phyloP scores from a whole-genome alignment of 192 early-diverging fungal species.

The Podila minutissima region DNA sequence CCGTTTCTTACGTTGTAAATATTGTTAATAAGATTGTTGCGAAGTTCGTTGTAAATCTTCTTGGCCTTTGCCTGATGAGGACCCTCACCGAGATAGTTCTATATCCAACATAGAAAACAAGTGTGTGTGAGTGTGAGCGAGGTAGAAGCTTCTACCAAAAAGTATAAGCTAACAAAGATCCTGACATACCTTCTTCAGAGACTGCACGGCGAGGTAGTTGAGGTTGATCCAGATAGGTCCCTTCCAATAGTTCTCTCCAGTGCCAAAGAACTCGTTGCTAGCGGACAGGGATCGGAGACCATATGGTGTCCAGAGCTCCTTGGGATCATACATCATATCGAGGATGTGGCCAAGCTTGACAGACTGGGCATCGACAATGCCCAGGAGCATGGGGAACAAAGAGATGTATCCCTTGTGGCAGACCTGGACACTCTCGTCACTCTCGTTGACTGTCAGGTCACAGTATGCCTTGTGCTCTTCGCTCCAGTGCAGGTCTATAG shows the following conservation, averaged over 20 bases:
- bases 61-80: conserved; percentile 75
- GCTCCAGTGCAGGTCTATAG: conserved; percentile 76
- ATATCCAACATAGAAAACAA: background rate
- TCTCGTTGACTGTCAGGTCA: conserved; percentile 69
- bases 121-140: background rate
- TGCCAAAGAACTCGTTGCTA: conserved; percentile 70
- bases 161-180: background rate
- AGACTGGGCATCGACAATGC: conserved; percentile 74
- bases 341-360: conserved; percentile 76
- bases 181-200: conserved; percentile 69
- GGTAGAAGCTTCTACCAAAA: background rate
- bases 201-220: conserved; percentile 84
- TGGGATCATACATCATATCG: conserved; percentile 79
- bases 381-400: conserved; percentile 86
- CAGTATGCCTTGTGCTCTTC: conserved; percentile 66
- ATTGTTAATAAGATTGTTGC: conserved; percentile 80
- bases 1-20: conserved; percentile 67
- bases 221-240: conserved; percentile 95
- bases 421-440: conserved; percentile 59
- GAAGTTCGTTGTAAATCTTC: conserved; percentile 77
- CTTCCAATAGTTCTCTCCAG: conserved; percentile 95
- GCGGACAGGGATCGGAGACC: conserved; percentile 76
- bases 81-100: conserved; percentile 53
- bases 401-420: conserved; percentile 81
- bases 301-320: conserved; percentile 85